These are phyloP conservation scores for Aspergillus niger DNA, from an alignment of 2,329 filamentous ascomycete species.

Conservation along the genomic window DNA sequence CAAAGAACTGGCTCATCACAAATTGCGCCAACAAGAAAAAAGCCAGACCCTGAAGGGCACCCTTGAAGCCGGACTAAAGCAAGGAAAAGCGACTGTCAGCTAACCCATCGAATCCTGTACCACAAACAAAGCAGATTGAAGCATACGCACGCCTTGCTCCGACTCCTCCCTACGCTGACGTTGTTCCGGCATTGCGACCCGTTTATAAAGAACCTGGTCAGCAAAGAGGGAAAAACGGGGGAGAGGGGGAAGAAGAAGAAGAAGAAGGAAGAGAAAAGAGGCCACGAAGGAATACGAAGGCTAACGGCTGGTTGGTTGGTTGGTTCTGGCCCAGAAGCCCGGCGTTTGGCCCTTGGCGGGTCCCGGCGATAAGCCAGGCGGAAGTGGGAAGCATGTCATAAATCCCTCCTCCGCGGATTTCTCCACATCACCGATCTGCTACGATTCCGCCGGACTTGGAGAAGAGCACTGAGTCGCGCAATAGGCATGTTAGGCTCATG, in stretches of 20 bases:
- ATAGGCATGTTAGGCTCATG: constrained; percentile 31
- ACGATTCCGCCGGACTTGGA: not conserved
- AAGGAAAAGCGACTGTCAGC: constrained; percentile 23
- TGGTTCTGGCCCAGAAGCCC: constrained; percentile 10
- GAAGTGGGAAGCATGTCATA: constrained; percentile 11
- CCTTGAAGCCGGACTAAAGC: constrained; percentile 44
- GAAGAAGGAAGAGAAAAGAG: constrained; percentile 15
- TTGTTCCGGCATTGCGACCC: constrained; percentile 43
- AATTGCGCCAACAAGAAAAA: constrained; percentile 63
- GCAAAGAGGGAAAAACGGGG: constrained; percentile 15
- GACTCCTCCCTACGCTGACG: constrained; percentile 38
- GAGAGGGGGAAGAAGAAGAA: constrained; percentile 12
- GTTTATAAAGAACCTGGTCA: constrained; percentile 14
- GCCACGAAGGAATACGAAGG: constrained; percentile 17
- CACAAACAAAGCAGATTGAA: not conserved
- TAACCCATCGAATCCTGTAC: constrained; percentile 7
- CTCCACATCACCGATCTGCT: not conserved
- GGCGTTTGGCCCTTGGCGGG: constrained; percentile 9
- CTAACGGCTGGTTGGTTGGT: constrained; percentile 12
- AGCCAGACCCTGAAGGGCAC: constrained; percentile 57
- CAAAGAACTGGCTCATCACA: constrained; percentile 58
- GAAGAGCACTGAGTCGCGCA: constrained; percentile 18
- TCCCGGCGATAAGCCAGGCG: constrained; percentile 7
- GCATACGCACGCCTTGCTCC: constrained; percentile 34
- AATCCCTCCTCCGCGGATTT: not conserved